Evolutionary conservation across 805 yeast genomes (phyloP).

Genomic region (Ogataea methanolica): DNA sequence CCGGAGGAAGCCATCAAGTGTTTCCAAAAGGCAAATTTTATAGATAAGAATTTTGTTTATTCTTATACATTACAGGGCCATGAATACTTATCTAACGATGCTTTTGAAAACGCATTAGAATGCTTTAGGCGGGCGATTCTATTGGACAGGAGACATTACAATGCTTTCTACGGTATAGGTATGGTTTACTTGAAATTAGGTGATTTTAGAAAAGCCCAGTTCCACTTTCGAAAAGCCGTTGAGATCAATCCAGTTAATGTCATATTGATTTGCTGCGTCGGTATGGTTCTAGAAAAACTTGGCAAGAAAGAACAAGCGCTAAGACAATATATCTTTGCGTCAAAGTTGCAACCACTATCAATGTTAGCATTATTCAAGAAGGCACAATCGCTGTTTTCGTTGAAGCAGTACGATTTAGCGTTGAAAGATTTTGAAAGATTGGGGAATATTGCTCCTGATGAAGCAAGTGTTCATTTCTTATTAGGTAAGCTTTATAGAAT

Average conservation of each 20-base stretch:
- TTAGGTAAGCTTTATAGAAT: constrained; percentile 83
- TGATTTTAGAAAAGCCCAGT: constrained; percentile 75
- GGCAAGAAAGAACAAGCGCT: constrained; percentile 69
- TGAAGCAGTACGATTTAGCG: constrained; percentile 71
- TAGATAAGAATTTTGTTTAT: constrained; percentile 64
- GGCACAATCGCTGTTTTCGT: constrained; percentile 71
- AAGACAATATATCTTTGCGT: constrained; percentile 77
- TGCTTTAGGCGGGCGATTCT: constrained; percentile 76
- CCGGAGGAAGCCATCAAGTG: constrained; percentile 87
- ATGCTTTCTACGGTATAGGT: constrained; percentile 94
- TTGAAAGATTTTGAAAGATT: constrained; percentile 69
- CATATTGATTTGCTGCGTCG: constrained; percentile 86
- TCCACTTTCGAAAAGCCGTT: constrained; percentile 82
- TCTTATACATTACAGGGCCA: constrained; percentile 94
- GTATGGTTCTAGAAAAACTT: constrained; percentile 82
- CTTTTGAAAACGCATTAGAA: constrained; percentile 82
- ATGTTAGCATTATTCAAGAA: constrained; percentile 85
- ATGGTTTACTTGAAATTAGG: constrained; percentile 89
- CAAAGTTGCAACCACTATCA: constrained; percentile 76
- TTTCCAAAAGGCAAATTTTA: constrained; percentile 69
- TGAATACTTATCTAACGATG: constrained; percentile 83
- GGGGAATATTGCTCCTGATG: constrained; percentile 82
- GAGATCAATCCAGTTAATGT: constrained; percentile 87
- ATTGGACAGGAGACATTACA: constrained; percentile 79
- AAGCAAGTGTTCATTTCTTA: constrained; percentile 86